Base-by-base conservation (phyloP, 768 basidiomycete genomes). In the Candolleomyces efflorescens region DNA sequence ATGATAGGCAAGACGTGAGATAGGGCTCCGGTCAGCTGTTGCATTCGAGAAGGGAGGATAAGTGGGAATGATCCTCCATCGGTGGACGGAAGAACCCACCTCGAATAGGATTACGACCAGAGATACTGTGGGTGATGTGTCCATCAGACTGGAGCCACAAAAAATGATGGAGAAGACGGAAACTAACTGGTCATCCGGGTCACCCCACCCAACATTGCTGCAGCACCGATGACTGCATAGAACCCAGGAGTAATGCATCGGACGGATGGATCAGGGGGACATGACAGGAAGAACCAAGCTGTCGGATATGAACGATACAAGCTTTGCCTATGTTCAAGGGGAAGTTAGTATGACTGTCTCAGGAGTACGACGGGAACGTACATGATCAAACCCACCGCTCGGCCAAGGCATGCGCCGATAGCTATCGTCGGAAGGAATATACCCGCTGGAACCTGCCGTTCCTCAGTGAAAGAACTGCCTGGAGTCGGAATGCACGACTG, bases 1-100 rank as follows among this genome's bases (percentile, higher is more conserved):
- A 90, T 89, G 67, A 90, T 89, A 15, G 88, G 88, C 32, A 90
- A 74, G n/a, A 90, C 88, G 71, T 90, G 88, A 13, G 87, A 89
- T 24, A 90, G 73, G 3, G 88, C 88, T 13, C 88, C 88, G 20
- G 88, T 90, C n/a, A 90, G 73, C 86, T 89, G 43, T 18, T 55
- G 50, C 20, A 38, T 26, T 27, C 9, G 26, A 48, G 13, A 12
- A 53, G 32, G 10, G 53, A 45, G 56, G 26, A 36, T 53, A 37
- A 49, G 39, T 56, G 22, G 12, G 39, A 39, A 27, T 49, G n/a
- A 20, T 24, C 37, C 18, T 18, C 22, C 37, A 48, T 27, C 18
- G 5, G 5, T 22, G 18, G 43, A 26, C 12, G 46, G 18, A 59
- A 48, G 43, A 11, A 59, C 54, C 6, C 55, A 82, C 86, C 78